phyloP scores from a whole-genome alignment of 2,329 filamentous ascomycete species.

The Ambrosiella beaveri region DNA sequence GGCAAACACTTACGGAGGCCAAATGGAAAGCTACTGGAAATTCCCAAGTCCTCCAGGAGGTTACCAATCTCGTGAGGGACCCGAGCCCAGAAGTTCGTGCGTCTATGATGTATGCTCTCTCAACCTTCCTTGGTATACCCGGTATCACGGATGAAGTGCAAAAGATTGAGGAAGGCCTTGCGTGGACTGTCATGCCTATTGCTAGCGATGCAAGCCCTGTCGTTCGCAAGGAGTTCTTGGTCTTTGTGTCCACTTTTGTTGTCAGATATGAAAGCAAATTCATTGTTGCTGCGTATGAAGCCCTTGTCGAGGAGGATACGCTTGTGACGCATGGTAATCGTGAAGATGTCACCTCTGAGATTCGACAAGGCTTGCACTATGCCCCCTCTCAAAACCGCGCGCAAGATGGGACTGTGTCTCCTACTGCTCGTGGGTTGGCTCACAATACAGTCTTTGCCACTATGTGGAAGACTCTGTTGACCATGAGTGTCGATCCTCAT shows the following conservation, averaged over 20 bases:
- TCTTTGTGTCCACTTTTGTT: slow-evolving; percentile 86
- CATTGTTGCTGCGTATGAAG: slow-evolving; percentile 78
- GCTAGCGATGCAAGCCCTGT: slow-evolving; percentile 85
- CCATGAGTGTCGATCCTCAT: slow-evolving; percentile 84
- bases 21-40: slow-evolving; percentile 67
- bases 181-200: slow-evolving; percentile 78
- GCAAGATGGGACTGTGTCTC: slow-evolving; percentile 39
- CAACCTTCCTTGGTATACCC: slow-evolving; percentile 82
- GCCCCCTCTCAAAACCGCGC: slow-evolving; percentile 37
- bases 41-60: slow-evolving; percentile 64
- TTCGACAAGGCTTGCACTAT: slow-evolving; percentile 46
- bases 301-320: slow-evolving; percentile 68
- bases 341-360: slow-evolving; percentile 33
- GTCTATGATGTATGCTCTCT: slow-evolving; percentile 83
- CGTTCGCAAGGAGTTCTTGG: slow-evolving; percentile 80
- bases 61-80: slow-evolving; percentile 68
- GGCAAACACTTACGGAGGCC: slow-evolving; percentile 77
- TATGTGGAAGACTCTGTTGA: slow-evolving; percentile 83
- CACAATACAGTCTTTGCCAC: slow-evolving; percentile 84
- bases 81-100: slow-evolving; percentile 82
- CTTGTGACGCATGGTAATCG: slow-evolving; percentile 39
- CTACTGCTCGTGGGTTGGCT: slow-evolving; percentile 43
- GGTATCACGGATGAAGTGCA: slow-evolving; percentile 83
- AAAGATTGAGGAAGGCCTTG: slow-evolving; percentile 77
- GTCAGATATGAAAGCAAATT: slow-evolving; percentile 85